Evolutionary conservation across 495 filamentous ascomycete genomes (phyloP).

Genomic region (Immersiella caudata): DNA sequence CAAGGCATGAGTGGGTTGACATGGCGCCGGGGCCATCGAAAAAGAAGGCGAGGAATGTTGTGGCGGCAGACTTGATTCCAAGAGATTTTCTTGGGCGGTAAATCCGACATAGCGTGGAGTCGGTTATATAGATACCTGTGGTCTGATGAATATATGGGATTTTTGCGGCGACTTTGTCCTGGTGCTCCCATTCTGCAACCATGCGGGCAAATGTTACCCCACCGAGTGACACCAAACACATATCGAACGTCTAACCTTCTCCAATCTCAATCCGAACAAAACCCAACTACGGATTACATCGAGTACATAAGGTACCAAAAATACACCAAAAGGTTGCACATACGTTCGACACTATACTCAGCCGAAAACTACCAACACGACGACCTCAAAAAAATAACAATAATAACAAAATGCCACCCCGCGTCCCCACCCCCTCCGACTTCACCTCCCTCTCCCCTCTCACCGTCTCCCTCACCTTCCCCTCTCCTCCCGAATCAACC

Average conservation of each 20-base stretch:
- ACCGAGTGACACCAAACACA: neutral
- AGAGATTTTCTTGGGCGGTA: neutral
- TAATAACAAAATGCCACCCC: constrained; percentile 35
- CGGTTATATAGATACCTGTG: neutral
- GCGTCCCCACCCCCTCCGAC: constrained; percentile 43
- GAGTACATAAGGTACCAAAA: too few species aligned
- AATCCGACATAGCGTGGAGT: neutral
- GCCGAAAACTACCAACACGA: too few species aligned
- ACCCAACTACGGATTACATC: too few species aligned
- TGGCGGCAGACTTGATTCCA: constrained; percentile 3
- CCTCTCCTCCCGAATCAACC: constrained; percentile 48
- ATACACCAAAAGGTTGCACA: too few species aligned
- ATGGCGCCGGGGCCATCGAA: constrained; percentile 53
- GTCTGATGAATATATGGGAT: neutral
- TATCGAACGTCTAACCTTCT: neutral
- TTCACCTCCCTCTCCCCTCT: constrained; percentile 40
- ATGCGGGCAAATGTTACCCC: neutral
- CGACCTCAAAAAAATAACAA: too few species aligned
- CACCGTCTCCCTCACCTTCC: constrained; percentile 38
- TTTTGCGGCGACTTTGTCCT: neutral
- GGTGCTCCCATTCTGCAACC: neutral
- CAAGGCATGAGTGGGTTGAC: constrained; percentile 67
- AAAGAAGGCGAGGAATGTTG: constrained; percentile 34
- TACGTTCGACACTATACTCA: too few species aligned
- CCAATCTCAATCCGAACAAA: neutral